Evolutionary conservation across 345 rosid species (phyloP).

Genomic region (Triadica sebifera): DNA sequence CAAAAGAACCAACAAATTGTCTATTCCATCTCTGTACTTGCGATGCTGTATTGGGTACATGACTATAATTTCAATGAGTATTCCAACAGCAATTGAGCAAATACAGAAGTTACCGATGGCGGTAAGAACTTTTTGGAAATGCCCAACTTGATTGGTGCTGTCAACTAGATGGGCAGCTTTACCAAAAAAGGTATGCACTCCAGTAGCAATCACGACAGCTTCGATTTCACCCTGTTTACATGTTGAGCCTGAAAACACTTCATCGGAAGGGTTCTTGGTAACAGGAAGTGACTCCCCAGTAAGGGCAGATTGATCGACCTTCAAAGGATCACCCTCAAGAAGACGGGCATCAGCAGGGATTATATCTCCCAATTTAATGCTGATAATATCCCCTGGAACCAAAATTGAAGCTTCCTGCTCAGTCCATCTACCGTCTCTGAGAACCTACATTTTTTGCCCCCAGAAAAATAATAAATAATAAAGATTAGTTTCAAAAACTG

Average conservation of each 20-base stretch:
- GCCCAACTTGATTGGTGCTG: slow-evolving; percentile 83
- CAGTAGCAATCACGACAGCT: slow-evolving; percentile 87
- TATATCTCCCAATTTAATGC: slow-evolving; percentile 82
- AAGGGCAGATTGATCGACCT: slow-evolving; percentile 90
- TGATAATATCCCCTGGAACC: slow-evolving; percentile 90
- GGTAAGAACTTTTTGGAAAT: slow-evolving; percentile 81
- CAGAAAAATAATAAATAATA: neutral
- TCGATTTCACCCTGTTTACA: slow-evolving; percentile 93
- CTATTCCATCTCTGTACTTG: slow-evolving; percentile 73
- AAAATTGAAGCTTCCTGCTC: slow-evolving; percentile 89
- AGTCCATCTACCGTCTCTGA: slow-evolving; percentile 78
- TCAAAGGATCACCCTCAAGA: slow-evolving; percentile 89
- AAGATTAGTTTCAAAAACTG: slow-evolving; percentile 2
- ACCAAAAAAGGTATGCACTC: slow-evolving; percentile 93
- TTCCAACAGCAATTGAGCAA: slow-evolving; percentile 79
- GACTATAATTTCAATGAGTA: slow-evolving; percentile 55
- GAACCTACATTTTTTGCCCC: slow-evolving; percentile 46
- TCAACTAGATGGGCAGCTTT: slow-evolving; percentile 97
- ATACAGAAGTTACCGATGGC: slow-evolving; percentile 95
- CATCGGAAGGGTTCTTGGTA: slow-evolving; percentile 70
- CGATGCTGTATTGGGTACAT: slow-evolving; percentile 84
- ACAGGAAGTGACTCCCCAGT: slow-evolving; percentile 94
- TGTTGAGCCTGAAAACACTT: slow-evolving; percentile 86
- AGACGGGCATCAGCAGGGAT: slow-evolving; percentile 96
- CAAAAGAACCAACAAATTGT: slow-evolving; percentile 79